Evolutionary conservation across 2,329 filamentous ascomycete genomes (phyloP).

Genomic region (Epichloe hybrida): DNA sequence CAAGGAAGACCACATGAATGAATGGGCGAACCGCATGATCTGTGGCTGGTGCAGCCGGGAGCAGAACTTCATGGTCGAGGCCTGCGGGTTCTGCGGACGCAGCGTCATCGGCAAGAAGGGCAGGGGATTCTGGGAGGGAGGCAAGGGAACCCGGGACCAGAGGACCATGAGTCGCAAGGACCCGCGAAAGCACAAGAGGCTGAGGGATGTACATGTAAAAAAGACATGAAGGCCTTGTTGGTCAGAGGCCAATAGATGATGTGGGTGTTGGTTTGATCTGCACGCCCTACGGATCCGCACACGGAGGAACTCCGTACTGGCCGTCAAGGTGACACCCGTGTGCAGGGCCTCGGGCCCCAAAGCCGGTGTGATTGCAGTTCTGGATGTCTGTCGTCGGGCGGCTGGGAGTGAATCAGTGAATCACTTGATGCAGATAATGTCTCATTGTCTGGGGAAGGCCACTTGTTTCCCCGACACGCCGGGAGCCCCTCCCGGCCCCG

Average conservation of each 20-base stretch:
- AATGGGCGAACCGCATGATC: conserved; percentile 76
- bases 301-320: no score
- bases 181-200: conserved; percentile 56
- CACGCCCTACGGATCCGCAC: no score
- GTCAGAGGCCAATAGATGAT: no score
- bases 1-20: conserved; percentile 56
- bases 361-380: no score
- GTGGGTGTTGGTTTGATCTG: no score
- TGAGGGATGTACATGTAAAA: conserved; percentile 21
- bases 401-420: no score
- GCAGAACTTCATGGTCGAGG: conserved; percentile 64
- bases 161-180: conserved; percentile 62
- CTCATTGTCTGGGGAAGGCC: neutral
- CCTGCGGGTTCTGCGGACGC: conserved; percentile 60
- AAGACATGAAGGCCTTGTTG: neutral
- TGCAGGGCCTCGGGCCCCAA: no score
- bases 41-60: conserved; percentile 71
- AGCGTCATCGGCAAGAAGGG: conserved; percentile 53
- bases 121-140: conserved; percentile 74
- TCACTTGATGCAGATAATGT: neutral
- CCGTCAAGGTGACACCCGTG: neutral
- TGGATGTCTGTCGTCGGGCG: no score
- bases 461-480: neutral
- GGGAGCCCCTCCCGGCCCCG: conserved; percentile 1
- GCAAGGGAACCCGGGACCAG: conserved; percentile 65